These are phyloP conservation scores for Azolla pinnata DNA, from an alignment of 75 land plant species.

Conservation along the genomic window DNA sequence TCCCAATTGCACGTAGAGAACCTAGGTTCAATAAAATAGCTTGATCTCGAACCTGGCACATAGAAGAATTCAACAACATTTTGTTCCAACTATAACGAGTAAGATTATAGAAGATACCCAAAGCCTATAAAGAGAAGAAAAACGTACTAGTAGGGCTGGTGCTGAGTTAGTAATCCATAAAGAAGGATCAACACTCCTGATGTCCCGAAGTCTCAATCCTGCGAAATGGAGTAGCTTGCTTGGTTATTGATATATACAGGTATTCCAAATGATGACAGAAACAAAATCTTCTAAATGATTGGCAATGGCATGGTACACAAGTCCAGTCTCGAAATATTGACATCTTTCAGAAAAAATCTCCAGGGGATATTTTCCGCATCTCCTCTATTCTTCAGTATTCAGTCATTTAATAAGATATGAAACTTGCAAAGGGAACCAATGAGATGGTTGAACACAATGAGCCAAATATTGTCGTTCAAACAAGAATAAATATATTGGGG, in stretches of 20 bases:
- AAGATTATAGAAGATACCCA: background rate
- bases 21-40: constrained; percentile 93
- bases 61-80: background rate
- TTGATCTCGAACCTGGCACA: constrained; percentile 72
- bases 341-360: background rate
- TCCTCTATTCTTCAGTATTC: no score
- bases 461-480: no score
- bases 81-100: background rate
- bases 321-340: background rate
- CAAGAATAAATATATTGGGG: no score
- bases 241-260: background rate
- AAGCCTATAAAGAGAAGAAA: background rate
- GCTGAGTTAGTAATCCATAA: constrained; percentile 81
- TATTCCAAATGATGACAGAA: background rate
- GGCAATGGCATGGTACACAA: background rate
- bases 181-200: constrained; percentile 91
- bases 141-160: constrained; percentile 72
- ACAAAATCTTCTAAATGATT: background rate
- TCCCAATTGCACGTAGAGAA: constrained; percentile 76
- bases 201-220: constrained; percentile 89
- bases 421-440: no score
- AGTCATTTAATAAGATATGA: no score
- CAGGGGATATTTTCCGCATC: background rate
- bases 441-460: no score
- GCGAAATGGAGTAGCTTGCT: constrained; percentile 6